Evolutionary conservation across 495 filamentous ascomycete genomes (phyloP).

Genomic region (Tuber brumale): DNA sequence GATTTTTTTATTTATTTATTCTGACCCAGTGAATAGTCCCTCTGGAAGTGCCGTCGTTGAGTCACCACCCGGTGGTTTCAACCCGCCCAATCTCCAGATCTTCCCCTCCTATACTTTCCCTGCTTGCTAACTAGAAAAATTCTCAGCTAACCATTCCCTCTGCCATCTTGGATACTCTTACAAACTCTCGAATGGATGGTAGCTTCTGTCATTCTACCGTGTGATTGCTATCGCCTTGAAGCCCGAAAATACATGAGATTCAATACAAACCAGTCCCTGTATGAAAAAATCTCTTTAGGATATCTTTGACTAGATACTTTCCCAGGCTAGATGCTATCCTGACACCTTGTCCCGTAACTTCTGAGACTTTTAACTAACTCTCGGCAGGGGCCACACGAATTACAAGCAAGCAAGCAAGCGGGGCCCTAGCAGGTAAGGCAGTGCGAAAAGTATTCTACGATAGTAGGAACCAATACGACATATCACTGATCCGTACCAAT

Average conservation of each 20-base stretch:
- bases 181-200: neutral
- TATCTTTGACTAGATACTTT: too few species aligned
- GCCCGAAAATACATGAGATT: neutral
- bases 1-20: too few species aligned
- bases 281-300: too few species aligned
- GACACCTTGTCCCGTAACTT: too few species aligned
- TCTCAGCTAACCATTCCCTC: neutral
- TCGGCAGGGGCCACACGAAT: neutral
- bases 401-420: neutral
- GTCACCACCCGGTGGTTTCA: conserved; percentile 32
- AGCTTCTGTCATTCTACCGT: neutral
- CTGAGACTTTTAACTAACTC: neutral
- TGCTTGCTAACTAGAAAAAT: neutral
- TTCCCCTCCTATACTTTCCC: conserved; percentile 10
- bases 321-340: too few species aligned
- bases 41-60: conserved; percentile 45
- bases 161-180: neutral
- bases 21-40: conserved; percentile 28
- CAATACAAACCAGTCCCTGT: neutral
- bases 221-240: neutral
- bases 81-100: conserved; percentile 25
- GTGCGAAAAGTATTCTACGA: neutral
- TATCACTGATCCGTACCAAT: too few species aligned
- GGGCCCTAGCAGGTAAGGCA: too few species aligned
- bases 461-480: neutral